Evolutionary conservation across 2,329 filamentous ascomycete species (phyloP), one percentile per base, ranked within the genome.

Genomic region (Phialophora verrucosa): DNA sequence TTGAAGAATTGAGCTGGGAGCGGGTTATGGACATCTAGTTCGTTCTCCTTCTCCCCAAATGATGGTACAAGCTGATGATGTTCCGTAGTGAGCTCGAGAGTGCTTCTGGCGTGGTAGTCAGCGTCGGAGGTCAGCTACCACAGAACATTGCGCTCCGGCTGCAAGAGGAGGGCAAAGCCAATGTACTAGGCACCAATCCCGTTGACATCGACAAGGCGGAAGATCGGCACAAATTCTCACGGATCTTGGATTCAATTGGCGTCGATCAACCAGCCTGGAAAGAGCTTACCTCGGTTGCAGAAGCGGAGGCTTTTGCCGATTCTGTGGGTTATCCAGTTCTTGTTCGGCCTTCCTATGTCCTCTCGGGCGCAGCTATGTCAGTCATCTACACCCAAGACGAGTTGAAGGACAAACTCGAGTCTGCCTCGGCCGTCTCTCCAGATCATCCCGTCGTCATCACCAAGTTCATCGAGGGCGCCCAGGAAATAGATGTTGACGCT

Each of bases 221-320:
- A 81, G 93, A 99, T 78, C 89, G 95, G 76, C 93, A 98, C 80
- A 98, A 99, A 80, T 99, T 99, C 84, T 97, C 94, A 25, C 91
- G 93, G 75, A 98, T 98, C 70, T 86, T 99, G 54, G 95, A 99
- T 79, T 96, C 91, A 78, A 97, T 98, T 74, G 94, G 93, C 66
- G 89, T 99, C 63, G 94, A 98, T 77, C 95, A 99, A 81, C 95
- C 95, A 42, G 93, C 92, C 10, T 99, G 95, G 95, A 97, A 96
- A 81, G 95, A 99, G 79, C 88, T 98, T 47, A 96, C 91, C 32
- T 97, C 92, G 17, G 91, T 94, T 68, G 83, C 90, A 69, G 95
- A 91, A 23, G 95, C 93, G n/a, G 90, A 93, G 82, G 83, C 86
- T 69, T 99, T 98, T 74, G 93, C 93, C 59, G 83, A 92, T 12